A percentile compares a stretch with the other conserved stretches of the same genome.
Conservation (phyloP, 2,329 filamentous ascomycete species). For the Byssothecium circinans region DNA sequence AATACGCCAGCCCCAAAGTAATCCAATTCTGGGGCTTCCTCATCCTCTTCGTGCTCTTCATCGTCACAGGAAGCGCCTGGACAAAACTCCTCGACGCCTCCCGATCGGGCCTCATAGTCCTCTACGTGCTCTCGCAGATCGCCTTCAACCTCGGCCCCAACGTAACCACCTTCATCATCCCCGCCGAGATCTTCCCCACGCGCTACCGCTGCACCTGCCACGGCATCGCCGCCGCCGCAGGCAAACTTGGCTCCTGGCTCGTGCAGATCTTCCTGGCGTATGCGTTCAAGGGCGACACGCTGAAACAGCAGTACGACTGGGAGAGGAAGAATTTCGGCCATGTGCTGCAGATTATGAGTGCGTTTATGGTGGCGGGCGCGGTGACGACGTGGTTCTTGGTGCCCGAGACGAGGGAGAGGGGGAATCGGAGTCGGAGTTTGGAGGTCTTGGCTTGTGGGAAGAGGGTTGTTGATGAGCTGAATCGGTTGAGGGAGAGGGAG, state of each 20-base stretch:
- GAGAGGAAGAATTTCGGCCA: constrained; percentile 34
- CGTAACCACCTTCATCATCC: constrained; percentile 47
- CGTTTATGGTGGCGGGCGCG: constrained; percentile 39
- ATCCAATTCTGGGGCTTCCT: constrained; percentile 40
- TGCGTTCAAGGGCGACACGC: constrained; percentile 17
- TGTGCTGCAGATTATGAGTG: constrained; percentile 37
- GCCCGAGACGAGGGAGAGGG: constrained; percentile 36
- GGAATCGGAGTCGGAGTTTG: constrained; percentile 36
- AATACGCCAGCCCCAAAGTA: constrained; percentile 36
- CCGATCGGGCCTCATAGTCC: constrained; percentile 30
- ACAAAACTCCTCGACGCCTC: constrained; percentile 27
- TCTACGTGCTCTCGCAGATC: constrained; percentile 39
- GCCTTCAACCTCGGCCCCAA: constrained; percentile 42
- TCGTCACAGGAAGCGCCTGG: constrained; percentile 38
- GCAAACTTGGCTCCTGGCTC: constrained; percentile 56
- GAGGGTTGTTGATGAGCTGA: constrained; percentile 34
- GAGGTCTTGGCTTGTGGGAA: constrained; percentile 37
- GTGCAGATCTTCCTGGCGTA: constrained; percentile 46
- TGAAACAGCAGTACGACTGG: constrained; percentile 22
- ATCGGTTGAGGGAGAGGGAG: constrained; percentile 27
- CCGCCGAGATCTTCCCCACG: constrained; percentile 60
- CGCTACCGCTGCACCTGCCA: constrained; percentile 57
- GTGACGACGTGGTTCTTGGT: constrained; percentile 36
- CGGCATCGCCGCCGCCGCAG: constrained; percentile 56
- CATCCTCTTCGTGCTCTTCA: constrained; percentile 34